Evolutionary conservation across 768 basidiomycete species (phyloP), one percentile per base, ranked within the genome.

Genomic region (Hypholoma fasciculare): DNA sequence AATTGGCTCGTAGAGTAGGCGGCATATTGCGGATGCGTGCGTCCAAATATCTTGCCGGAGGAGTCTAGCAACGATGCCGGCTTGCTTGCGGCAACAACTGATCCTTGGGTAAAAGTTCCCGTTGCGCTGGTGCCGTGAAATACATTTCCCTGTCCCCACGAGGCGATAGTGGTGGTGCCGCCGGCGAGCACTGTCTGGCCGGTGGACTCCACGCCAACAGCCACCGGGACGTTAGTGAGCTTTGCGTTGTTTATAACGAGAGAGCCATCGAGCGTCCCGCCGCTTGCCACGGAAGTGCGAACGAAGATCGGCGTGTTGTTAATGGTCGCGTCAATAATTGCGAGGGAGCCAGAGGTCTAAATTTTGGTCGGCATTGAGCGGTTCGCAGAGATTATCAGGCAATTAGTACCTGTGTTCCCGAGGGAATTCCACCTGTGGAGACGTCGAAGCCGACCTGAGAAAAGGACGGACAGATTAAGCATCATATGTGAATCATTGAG

Each of bases 141-240:
- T 19, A 88, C 76, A 60, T 92, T 88, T 40, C 91, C 91, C 69
- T 92, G 90, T 1, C 77, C 89, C 91, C 91, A 93, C 14, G 86
- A 81, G 0, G 72, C 67, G 62, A 90, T 87, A 0, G 81, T 84
- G 14, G 65, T 82, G 2, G 62, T 59, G 6, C 62, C 56, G 7
- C 11, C 82, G 81, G 40, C 55, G 30, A 90, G 80, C 3, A 88
- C 76, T 7, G 76, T 76, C 3, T 69, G 68, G 7, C 86, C 86
- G 26, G 75, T 74, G 4, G 71, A 58, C 19, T 38, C 73, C 38
- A 86, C 79, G 7, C 80, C 83, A 23, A 92, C 85, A 5, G 83
- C 87, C 14, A 75, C 78, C 16, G 81, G 78, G 11, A 89, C 87
- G 63, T 88, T 87, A 52, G 59, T 78, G 54, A 89, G 78, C 57